Evolutionary conservation across 225 moss, liverwort and hornwort species (phyloP), one percentile per base, ranked within the genome.

Genomic region (Sphagnum contortum): DNA sequence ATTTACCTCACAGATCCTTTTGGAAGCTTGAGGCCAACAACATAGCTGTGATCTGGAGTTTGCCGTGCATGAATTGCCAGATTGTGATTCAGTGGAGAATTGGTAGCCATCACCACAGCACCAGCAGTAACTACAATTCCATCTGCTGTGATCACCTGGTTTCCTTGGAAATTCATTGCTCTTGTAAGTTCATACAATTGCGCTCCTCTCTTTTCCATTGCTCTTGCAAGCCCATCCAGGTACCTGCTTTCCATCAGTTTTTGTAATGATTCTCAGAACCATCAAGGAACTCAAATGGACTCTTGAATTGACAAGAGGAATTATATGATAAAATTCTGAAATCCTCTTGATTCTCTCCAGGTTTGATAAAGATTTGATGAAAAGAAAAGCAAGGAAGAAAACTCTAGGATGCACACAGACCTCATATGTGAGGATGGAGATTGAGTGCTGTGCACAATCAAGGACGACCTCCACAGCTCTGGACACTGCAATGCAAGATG

Each of bases 31-130:
- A 73, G 68, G 58, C 80, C 75, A 4, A 78, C 14, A n/a, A 8
- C 56, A 49, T 75, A 75, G 5, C 70, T 50, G 55, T 60, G 74
- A 12, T 67, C 5, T 47, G 74, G 47, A 61, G 46, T 13, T 72
- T 80, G 65, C 14, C 73, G 68, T 4, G 72, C 54, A 60, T 77
- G 77, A 12, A 77, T 60, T 47, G 59, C 3, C 9, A 64, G 67
- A 68, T 58, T 80, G 48, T 77, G 80, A 44, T 75, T 77, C 45
- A 77, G 71, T 2, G 77, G 80, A 6, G 80, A 75, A 49, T 75
- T 74, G 5, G 75, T 73, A 54, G 80, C 77, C 69, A 73, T 54
- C 50, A 73, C 68, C 9, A 66, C 60, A 50, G 64, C 70, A 5
- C 72, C 55, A 44, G 80, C 77, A 9, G 57, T 63, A 4, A 75